Evolutionary conservation across 192 early-diverging fungal species (phyloP), one percentile per base, ranked within the genome.

Genomic region (Gigaspora rosea): DNA sequence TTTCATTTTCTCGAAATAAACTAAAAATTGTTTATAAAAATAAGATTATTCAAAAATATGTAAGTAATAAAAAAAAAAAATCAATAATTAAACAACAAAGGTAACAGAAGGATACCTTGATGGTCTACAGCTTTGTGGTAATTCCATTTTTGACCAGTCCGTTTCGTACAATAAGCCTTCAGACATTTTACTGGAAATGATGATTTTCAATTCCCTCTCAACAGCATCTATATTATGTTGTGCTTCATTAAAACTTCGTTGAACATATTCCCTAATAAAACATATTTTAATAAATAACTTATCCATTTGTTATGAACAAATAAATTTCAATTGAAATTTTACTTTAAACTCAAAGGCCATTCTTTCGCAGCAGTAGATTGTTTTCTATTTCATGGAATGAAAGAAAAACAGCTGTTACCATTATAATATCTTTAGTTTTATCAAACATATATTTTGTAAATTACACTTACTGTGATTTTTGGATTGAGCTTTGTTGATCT

Each of bases 61-160:
- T 51, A 50, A 41, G 7, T 6, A 41, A 41, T 41, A 41, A 41
- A 41, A 41, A 7, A 41, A 7, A 41, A 1, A 41, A 41, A 27
- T 0, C 18, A 32, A 32, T 32, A 36, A 35, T 35, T 35, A 3
- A n/a, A 57, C 8, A 48, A 41, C 52, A 61, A 12, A 32, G 33
- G 36, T 48, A 22, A 62, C 11, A 22, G 11, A 46, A 33, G 8
- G 33, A 51, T 61, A 61, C 59, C 59, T 61, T 68, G 41, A 35
- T 68, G 66, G 2, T 22, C 18, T 57, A 46, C 75, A 66, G 73
- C 85, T 93, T 92, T 75, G 78, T 71, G 94, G 92, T 35, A 95
- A 78, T 0, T 78, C 78, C 85, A 91, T 87, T n/a, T 85, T 80
- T 4, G 88, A 85, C 94, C 94, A 95, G 76, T 94, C 89, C 2